Percentiles rank a stretch among this genome's conserved stretches.
Conservation (phyloP, 208 protist species). For the Porcisia hertigi region DNA sequence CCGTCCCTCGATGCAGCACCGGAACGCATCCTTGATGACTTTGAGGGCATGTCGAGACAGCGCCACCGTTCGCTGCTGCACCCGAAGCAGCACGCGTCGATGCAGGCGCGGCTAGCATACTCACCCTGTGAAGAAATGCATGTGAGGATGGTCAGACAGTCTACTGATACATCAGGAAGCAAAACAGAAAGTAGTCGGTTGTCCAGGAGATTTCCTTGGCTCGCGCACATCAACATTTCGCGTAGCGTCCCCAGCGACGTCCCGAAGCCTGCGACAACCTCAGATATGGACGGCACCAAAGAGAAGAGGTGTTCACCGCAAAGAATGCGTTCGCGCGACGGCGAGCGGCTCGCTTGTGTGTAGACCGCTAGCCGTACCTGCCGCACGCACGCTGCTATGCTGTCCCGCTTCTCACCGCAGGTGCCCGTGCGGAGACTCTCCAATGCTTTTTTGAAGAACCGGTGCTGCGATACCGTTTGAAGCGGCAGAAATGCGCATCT, state of each 20-base stretch:
- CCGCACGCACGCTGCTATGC: conserved; percentile 9
- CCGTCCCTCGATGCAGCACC: background rate
- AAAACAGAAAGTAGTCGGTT: conserved; percentile 15
- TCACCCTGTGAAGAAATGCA: conserved; percentile 14
- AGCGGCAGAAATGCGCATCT: conserved; percentile 13
- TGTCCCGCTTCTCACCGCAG: background rate
- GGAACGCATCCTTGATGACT: background rate
- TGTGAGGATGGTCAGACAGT: conserved; percentile 16
- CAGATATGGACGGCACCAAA: conserved; percentile 4
- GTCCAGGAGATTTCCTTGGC: conserved; percentile 20
- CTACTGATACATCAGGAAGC: conserved; percentile 9
- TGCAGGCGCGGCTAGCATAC: conserved; percentile 21
- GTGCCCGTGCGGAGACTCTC: background rate
- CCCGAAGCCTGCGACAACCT: conserved; percentile 11
- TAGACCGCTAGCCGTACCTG: conserved; percentile 25
- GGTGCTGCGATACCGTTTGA: conserved; percentile 3
- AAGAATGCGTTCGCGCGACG: conserved; percentile 4
- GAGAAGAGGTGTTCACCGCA: conserved; percentile 19
- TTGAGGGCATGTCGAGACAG: background rate
- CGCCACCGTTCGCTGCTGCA: conserved; percentile 8
- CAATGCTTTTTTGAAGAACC: conserved; percentile 11
- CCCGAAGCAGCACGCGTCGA: conserved; percentile 22
- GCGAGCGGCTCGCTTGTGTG: background rate
- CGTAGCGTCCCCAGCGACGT: conserved; percentile 15
- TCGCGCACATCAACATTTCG: conserved; percentile 16